phyloP scores from a whole-genome alignment of 2,329 filamentous ascomycete species.

The Fusarium verticillioides region DNA sequence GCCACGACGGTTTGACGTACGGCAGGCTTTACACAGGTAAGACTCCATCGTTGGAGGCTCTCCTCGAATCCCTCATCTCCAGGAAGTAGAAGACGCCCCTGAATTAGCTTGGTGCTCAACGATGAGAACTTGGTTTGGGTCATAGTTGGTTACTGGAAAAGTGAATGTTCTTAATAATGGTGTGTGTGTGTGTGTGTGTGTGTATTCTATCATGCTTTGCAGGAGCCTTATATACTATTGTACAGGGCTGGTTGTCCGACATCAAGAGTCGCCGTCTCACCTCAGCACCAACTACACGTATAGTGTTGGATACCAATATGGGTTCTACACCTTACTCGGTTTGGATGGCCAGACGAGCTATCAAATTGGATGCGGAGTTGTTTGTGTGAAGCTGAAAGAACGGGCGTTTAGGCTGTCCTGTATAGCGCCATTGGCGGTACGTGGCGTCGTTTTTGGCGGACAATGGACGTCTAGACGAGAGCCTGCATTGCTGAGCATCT shows the following conservation, averaged over 20 bases:
- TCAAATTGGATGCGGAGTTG: constrained; percentile 3
- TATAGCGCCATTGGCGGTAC: not conserved
- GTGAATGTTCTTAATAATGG: not conserved
- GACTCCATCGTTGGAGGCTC: constrained; percentile 53
- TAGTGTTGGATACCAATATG: not conserved
- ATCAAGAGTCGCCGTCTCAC: not conserved
- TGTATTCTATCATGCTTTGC: not conserved
- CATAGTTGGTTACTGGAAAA: constrained; percentile 17
- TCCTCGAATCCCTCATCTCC: constrained; percentile 48
- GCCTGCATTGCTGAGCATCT: not conserved
- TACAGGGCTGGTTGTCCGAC: not conserved
- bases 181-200: not conserved
- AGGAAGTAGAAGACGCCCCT: constrained; percentile 48
- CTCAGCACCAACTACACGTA: not conserved
- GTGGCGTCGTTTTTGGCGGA: not conserved
- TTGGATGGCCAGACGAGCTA: not conserved
- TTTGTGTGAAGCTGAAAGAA: constrained; percentile 4
- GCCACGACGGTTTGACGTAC: constrained; percentile 13
- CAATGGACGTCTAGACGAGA: not conserved
- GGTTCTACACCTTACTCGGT: not conserved
- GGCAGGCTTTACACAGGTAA: constrained; percentile 51
- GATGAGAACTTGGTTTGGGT: constrained; percentile 25
- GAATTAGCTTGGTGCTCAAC: constrained; percentile 32
- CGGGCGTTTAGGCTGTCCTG: not conserved
- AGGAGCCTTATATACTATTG: constrained; percentile 14